phyloP scores from a whole-genome alignment of 176 grass and related monocot genomes.

The Puya raimondii region DNA sequence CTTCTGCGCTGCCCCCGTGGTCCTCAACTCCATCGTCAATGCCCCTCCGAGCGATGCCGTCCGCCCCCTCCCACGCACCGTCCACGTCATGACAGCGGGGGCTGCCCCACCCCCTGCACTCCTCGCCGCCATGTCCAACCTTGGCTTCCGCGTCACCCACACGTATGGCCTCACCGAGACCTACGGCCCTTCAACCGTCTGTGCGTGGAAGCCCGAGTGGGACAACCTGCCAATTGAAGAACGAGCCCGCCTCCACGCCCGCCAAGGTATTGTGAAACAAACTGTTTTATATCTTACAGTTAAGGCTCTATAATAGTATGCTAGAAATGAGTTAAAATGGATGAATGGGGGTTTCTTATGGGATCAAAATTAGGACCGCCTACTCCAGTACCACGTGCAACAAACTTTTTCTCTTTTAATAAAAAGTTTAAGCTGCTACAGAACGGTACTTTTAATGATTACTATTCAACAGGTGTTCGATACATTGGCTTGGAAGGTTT shows the following conservation, averaged over 20 bases:
- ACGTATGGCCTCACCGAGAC: conserved; percentile 89
- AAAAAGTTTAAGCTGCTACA: no score
- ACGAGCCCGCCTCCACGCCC: conserved; percentile 56
- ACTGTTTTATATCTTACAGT: no score
- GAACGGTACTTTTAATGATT: no score
- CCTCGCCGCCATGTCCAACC: conserved; percentile 48
- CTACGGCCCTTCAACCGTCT: conserved; percentile 63
- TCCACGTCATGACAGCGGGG: conserved; percentile 63
- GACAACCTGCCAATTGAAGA: conserved; percentile 49
- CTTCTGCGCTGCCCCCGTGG: conserved; percentile 76
- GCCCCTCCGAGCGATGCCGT: conserved; percentile 63
- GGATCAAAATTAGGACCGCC: no score
- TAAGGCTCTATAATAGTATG: no score
- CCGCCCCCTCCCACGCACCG: conserved; percentile 54
- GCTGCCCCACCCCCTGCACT: conserved; percentile 72
- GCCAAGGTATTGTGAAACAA: conserved; percentile 25
- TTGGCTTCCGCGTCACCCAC: conserved; percentile 73
- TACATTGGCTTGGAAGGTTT: conserved; percentile 66
- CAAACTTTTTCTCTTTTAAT: no score
- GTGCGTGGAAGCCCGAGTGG: conserved; percentile 84
- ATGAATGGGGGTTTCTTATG: no score
- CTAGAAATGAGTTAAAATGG: no score
- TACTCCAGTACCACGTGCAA: no score
- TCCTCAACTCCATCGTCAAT: conserved; percentile 74
- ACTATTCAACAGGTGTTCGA: conserved; percentile 22